Evolutionary conservation across 352 stramenopile species (phyloP).

Genomic region (Globisporangium heterothallicum): DNA sequence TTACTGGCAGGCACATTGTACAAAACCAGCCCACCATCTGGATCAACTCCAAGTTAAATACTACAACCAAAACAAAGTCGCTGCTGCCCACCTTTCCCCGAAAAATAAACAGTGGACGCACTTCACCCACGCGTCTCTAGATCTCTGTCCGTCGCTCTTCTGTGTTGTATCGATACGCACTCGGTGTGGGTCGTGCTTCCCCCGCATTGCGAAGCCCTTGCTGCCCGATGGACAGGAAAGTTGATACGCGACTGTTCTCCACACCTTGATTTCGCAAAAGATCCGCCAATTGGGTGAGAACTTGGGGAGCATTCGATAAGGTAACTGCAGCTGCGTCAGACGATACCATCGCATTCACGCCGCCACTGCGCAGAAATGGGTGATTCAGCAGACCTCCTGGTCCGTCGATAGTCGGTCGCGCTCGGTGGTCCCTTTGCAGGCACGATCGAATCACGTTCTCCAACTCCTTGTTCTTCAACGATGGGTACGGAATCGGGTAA

Average conservation of each 20-base stretch:
- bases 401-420: conserved; percentile 77
- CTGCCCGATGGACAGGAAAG: conserved; percentile 46
- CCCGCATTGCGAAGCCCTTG: conserved; percentile 21
- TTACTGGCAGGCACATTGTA: too few species aligned
- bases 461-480: conserved; percentile 73
- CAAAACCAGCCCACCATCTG: too few species aligned
- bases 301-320: conserved; percentile 27
- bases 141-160: conserved; percentile 63
- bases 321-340: conserved; percentile 28
- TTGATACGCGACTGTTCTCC: conserved; percentile 33
- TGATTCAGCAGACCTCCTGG: conserved; percentile 75
- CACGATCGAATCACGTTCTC: conserved; percentile 86
- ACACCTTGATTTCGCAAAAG: conserved; percentile 44
- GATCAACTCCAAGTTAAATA: too few species aligned
- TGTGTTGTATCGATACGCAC: conserved; percentile 45
- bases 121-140: conserved; percentile 25
- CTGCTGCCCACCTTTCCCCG: not conserved
- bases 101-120: too few species aligned
- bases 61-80: conserved; percentile 1
- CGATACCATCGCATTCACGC: conserved; percentile 16
- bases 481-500: conserved; percentile 88
- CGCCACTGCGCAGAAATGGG: conserved; percentile 55
- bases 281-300: conserved; percentile 44
- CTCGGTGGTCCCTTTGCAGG: conserved; percentile 76
- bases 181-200: conserved; percentile 11